phyloP scores from a whole-genome alignment of 108 stramenopile species.

The Fragilariopsis cylindrus region DNA sequence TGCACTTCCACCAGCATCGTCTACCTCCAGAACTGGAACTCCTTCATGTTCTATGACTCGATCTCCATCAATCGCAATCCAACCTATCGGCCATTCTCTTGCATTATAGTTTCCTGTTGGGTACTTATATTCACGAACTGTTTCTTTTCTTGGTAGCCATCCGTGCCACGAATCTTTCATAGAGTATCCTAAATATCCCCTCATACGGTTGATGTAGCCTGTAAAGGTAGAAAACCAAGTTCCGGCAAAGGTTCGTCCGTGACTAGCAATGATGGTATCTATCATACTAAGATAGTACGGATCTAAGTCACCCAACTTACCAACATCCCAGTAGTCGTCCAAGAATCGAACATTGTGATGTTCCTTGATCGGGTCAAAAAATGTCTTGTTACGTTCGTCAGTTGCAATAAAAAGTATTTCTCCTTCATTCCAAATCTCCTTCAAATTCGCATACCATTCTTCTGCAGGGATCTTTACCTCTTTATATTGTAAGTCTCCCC shows the following conservation, averaged over 20 bases:
- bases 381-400: conserved; percentile 80
- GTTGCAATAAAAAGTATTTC: conserved; percentile 75
- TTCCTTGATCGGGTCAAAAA: conserved; percentile 69
- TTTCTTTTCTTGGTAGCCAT: conserved; percentile 52
- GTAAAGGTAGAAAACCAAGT: conserved; percentile 93
- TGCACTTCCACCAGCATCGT: conserved; percentile 15
- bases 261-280: conserved; percentile 78
- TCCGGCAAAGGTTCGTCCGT: conserved; percentile 79
- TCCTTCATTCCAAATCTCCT: conserved; percentile 56
- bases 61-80: conserved; percentile 78
- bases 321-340: conserved; percentile 64
- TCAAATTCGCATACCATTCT: conserved; percentile 61
- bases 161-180: conserved; percentile 63
- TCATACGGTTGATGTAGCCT: conserved; percentile 79
- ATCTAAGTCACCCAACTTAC: conserved; percentile 48
- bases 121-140: conserved; percentile 54
- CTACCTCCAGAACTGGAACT: conserved; percentile 13
- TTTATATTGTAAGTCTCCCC: conserved; percentile 81
- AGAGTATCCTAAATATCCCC: conserved; percentile 77
- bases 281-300: conserved; percentile 81
- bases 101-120: conserved; percentile 51
- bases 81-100: conserved; percentile 68
- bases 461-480: conserved; percentile 59
- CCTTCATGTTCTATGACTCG: conserved; percentile 61
- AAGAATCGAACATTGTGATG: conserved; percentile 71